Evolutionary conservation across 495 filamentous ascomycete genomes (phyloP).

Genomic region (Ascodesmis nigricans): DNA sequence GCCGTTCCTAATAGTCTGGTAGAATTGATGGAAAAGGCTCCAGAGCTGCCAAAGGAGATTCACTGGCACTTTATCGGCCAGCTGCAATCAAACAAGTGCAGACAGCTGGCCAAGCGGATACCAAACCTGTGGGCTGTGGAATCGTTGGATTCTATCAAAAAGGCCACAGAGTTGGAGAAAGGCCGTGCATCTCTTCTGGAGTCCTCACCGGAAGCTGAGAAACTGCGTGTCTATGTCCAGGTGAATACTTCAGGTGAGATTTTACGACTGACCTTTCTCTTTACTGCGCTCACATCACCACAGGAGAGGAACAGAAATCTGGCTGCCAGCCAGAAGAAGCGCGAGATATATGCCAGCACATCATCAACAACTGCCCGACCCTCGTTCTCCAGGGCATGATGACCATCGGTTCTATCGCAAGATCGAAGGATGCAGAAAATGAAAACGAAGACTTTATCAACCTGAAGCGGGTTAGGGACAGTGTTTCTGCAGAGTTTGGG

Average conservation of each 20-base stretch:
- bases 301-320: slow-evolving; percentile 55
- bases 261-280: background rate
- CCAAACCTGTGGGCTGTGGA: slow-evolving; percentile 85
- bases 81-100: slow-evolving; percentile 62
- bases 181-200: slow-evolving; percentile 38
- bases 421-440: slow-evolving; percentile 48
- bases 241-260: slow-evolving; percentile 58
- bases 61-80: slow-evolving; percentile 94
- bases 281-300: too few relatives aligned
- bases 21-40: slow-evolving; percentile 70
- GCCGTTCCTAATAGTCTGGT: slow-evolving; percentile 2
- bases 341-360: slow-evolving; percentile 38
- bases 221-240: slow-evolving; percentile 51
- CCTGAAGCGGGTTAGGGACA: slow-evolving; percentile 47
- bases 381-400: slow-evolving; percentile 64
- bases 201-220: slow-evolving; percentile 21
- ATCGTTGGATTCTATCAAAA: slow-evolving; percentile 69
- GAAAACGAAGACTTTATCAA: slow-evolving; percentile 79
- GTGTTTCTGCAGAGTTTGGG: slow-evolving; percentile 29
- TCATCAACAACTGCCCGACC: slow-evolving; percentile 46
- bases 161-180: slow-evolving; percentile 59
- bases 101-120: slow-evolving; percentile 55
- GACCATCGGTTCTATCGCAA: slow-evolving; percentile 89
- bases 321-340: slow-evolving; percentile 49
- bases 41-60: slow-evolving; percentile 50